phyloP scores from a whole-genome alignment of 768 basidiomycete species.

The Cyclocybe aegerita region DNA sequence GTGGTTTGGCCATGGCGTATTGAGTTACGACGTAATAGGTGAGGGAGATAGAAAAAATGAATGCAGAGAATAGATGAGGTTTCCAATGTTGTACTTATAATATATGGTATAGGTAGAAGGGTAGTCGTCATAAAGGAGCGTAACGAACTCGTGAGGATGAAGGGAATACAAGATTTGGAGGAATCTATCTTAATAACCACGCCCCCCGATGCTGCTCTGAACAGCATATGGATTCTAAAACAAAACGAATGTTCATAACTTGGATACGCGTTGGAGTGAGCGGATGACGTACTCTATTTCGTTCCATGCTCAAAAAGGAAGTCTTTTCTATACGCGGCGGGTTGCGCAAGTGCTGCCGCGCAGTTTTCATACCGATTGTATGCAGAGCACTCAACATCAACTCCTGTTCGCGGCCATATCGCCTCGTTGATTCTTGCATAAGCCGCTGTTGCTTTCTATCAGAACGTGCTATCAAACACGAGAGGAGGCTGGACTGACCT shows the following conservation, averaged over 20 bases:
- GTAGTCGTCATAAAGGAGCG: conserved; percentile 2
- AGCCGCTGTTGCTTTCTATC: conserved; percentile 35
- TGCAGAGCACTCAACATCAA: conserved; percentile 81
- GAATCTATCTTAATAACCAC: conserved; percentile 11
- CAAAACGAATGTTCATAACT: neutral
- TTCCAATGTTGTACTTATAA: too few species aligned
- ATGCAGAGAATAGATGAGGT: too few species aligned
- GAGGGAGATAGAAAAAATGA: too few species aligned
- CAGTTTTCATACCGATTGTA: conserved; percentile 60
- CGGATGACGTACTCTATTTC: conserved; percentile 42
- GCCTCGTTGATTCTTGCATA: conserved; percentile 50
- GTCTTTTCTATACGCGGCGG: conserved; percentile 49
- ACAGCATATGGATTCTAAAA: conserved; percentile 24
- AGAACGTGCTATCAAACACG: neutral
- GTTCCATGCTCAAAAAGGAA: conserved; percentile 72
- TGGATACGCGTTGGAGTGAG: too few species aligned
- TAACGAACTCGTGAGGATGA: conserved; percentile 5
- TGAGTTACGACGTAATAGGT: too few species aligned
- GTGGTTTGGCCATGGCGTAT: too few species aligned
- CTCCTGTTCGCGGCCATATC: conserved; percentile 76
- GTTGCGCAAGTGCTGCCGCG: conserved; percentile 59
- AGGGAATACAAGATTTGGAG: neutral
- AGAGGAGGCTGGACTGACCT: conserved; percentile 32
- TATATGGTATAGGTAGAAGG: neutral
- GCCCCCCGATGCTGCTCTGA: conserved; percentile 23